Base-by-base conservation (phyloP, 2,329 filamentous ascomycete genomes). In the Stromatinia cepivora region DNA sequence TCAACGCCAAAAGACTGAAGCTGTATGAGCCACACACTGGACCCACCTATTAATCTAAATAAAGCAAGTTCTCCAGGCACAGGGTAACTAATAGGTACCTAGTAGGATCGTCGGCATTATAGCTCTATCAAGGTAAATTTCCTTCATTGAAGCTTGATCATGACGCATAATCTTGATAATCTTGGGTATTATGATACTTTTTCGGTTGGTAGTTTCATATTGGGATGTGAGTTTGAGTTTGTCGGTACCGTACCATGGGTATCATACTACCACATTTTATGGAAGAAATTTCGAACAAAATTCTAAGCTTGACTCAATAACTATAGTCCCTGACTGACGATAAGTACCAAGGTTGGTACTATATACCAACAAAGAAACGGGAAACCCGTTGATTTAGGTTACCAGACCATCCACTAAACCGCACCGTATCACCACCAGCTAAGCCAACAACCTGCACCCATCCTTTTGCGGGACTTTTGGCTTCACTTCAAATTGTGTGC, bases 351-450 rank as follows among this genome's bases (percentile, higher is more conserved):
- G 39, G 11, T 42, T 5, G 3, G 13, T 15, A 42, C 39, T 5
- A 42, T 42, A 3, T 42, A 42, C 39, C 39, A 36, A n/a, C 20
- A 56, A 56, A 36, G 31, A 56, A 56, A 20, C 53, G 20, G 28
- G 11, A n/a, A 62, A 17, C 28, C 65, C 65, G n/a, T 67, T 42
- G 45, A 31, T 52, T 39, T 61, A n/a, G 42, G 45, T 67, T 54
- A 31, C 36, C 39, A 36, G 53, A 2, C 31, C 31, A 46, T 66
- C 52, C 39, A 66, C 39, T 39, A 63, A 63, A 50, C 15, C 39
- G 36, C 48, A 54, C 66, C 57, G 57, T 63, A 68, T 54, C 50
- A 53, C 57, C 66, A 22, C 66, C 66, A 68, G 48, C 66, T 48
- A 56, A 68, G 66, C 58, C 66, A 64, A 25, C 22, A n/a, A 64